These are phyloP conservation scores for Russula earlei DNA, from an alignment of 768 basidiomycete species.

Conservation along the genomic window DNA sequence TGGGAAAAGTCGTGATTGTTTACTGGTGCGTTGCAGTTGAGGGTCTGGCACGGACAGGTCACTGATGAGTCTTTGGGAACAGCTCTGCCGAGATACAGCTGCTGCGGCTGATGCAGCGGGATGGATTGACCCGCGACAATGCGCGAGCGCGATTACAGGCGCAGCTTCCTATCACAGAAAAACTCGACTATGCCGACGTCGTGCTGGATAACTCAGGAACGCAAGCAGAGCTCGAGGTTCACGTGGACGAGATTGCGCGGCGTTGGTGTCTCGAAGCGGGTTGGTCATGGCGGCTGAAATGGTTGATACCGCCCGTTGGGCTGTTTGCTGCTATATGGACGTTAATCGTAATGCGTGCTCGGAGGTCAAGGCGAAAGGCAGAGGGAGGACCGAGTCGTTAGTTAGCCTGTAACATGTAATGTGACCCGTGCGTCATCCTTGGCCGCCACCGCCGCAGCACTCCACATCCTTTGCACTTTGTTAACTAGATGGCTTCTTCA, in stretches of 20 bases:
- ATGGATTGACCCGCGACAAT: constrained; percentile 52
- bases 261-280: constrained; percentile 38
- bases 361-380: not conserved
- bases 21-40: constrained; percentile 58
- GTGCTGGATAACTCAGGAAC: constrained; percentile 88
- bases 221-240: constrained; percentile 49
- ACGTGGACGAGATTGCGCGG: constrained; percentile 38
- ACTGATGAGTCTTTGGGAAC: not conserved
- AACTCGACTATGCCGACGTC: constrained; percentile 75
- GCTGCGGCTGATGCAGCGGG: constrained; percentile 70
- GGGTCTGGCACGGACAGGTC: not conserved
- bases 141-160: constrained; percentile 69
- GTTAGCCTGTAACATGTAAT: too few relatives aligned
- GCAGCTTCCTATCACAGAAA: constrained; percentile 71
- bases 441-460: not conserved
- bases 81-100: constrained; percentile 82
- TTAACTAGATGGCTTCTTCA: constrained; percentile 1
- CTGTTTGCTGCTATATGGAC: constrained; percentile 38
- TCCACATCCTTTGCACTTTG: too few relatives aligned
- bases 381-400: not conserved
- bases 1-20: constrained; percentile 76
- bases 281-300: constrained; percentile 52
- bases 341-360: constrained; percentile 29
- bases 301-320: constrained; percentile 49
- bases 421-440: not conserved